These are phyloP conservation scores for Xylogone sp. DNA, from an alignment of 2,329 filamentous ascomycete species.

Conservation along the genomic window DNA sequence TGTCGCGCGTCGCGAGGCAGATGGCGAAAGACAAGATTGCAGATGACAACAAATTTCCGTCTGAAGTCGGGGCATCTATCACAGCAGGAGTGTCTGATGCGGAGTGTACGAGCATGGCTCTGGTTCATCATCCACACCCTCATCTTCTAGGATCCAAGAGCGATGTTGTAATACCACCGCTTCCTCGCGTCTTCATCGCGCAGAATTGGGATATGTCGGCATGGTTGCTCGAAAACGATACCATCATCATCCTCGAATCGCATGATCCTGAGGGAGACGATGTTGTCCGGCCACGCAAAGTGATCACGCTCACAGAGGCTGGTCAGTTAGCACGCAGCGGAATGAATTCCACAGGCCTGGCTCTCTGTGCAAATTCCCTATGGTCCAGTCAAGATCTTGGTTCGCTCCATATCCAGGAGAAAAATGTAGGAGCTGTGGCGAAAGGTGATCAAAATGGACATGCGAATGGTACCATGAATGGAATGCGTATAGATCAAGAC, in stretches of 20 bases:
- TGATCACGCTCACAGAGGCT: constrained; percentile 26
- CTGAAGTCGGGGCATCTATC: not conserved
- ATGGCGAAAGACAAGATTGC: no score
- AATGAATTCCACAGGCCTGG: constrained; percentile 26
- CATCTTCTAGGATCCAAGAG: not conserved
- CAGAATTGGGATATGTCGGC: constrained; percentile 17
- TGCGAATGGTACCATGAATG: no score
- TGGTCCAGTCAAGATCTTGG: no score
- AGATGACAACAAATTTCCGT: constrained; percentile 2
- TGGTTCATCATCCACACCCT: not conserved
- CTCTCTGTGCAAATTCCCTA: constrained; percentile 25
- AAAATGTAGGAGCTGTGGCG: no score
- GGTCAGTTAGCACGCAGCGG: constrained; percentile 25
- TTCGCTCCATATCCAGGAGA: no score
- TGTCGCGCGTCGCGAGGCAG: constrained; percentile 14
- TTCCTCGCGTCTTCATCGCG: not conserved
- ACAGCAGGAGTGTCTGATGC: not conserved
- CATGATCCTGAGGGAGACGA: no score
- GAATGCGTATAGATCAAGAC: constrained; percentile 21
- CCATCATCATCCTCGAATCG: constrained; percentile 25
- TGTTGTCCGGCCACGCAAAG: not conserved
- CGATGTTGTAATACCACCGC: no score
- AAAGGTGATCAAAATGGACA: no score
- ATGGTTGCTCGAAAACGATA: constrained; percentile 16
- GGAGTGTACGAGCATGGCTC: constrained; percentile 6